A percentile compares a stretch with the other conserved stretches of the same genome.
Evolutionary conservation across 2,329 filamentous ascomycete genomes (phyloP).

Genomic region (Talaromyces sp.): DNA sequence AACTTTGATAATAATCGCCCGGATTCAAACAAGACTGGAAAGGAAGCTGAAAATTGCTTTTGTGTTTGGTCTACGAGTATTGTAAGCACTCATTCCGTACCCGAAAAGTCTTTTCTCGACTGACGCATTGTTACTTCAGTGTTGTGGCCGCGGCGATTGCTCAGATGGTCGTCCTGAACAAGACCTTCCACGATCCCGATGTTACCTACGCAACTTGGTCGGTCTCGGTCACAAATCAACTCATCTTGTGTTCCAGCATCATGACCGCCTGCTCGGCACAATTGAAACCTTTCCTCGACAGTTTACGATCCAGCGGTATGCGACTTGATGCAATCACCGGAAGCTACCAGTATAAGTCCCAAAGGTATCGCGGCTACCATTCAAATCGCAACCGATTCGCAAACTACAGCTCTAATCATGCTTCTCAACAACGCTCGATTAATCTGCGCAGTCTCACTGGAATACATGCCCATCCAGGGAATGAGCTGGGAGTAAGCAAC

Average conservation of each 20-base stretch:
- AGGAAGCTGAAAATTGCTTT: constrained; percentile 22
- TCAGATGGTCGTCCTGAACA: constrained; percentile 23
- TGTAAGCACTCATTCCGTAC: constrained; percentile 21
- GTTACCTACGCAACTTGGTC: constrained; percentile 25
- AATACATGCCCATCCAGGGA: constrained; percentile 5
- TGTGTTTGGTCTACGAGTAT: constrained; percentile 24
- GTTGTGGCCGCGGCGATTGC: constrained; percentile 25
- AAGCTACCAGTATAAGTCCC: constrained; percentile 21
- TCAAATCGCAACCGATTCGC: constrained; percentile 17
- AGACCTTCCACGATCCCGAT: constrained; percentile 19
- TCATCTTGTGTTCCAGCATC: constrained; percentile 23
- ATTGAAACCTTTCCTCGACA: constrained; percentile 31
- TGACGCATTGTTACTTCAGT: constrained; percentile 17
- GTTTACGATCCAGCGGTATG: constrained; percentile 30
- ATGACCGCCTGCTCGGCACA: constrained; percentile 30
- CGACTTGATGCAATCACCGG: constrained; percentile 20
- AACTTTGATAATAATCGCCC: constrained; percentile 24
- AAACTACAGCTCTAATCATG: constrained; percentile 15
- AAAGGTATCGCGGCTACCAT: constrained; percentile 16
- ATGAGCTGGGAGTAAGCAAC: not conserved
- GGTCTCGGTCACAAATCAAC: constrained; percentile 20
- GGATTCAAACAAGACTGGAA: constrained; percentile 23
- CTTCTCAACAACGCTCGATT: constrained; percentile 15
- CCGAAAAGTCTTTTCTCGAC: not conserved
- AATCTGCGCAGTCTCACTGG: constrained; percentile 18